Evolutionary conservation across 305 asterid genomes (phyloP).

Genomic region (Fraxinus dipetala): DNA sequence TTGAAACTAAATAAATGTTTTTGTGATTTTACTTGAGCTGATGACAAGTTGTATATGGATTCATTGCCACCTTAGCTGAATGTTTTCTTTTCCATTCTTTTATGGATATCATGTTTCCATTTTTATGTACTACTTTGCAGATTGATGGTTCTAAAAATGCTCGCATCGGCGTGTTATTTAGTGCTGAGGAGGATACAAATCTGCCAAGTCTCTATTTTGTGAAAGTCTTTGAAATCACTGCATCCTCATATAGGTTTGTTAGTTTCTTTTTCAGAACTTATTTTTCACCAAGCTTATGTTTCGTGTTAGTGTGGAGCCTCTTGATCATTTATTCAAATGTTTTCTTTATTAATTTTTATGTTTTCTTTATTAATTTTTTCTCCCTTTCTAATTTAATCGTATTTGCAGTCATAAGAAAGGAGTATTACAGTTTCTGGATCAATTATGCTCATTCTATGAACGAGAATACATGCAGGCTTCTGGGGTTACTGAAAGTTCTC

Average conservation of each 20-base stretch:
- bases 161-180: slow-evolving; percentile 81
- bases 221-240: slow-evolving; percentile 66
- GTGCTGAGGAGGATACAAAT: slow-evolving; percentile 45
- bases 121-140: slow-evolving; percentile 41
- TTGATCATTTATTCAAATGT: not conserved
- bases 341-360: not conserved
- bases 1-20: not conserved
- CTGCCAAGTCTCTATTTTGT: slow-evolving; percentile 59
- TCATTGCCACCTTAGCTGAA: slow-evolving; percentile 5
- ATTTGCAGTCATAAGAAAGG: slow-evolving; percentile 81
- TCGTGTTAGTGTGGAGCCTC: not conserved
- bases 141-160: slow-evolving; percentile 69
- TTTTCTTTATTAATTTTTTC: not conserved
- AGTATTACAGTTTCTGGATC: slow-evolving; percentile 71
- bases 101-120: slow-evolving; percentile 24
- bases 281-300: not conserved
- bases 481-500: slow-evolving; percentile 46
- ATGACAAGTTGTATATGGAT: slow-evolving; percentile 1
- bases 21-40: slow-evolving; percentile 22
- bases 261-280: slow-evolving; percentile 17
- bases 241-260: slow-evolving; percentile 74
- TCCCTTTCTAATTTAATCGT: slow-evolving; percentile 10
- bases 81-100: not conserved
- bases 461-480: slow-evolving; percentile 50
- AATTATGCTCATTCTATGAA: slow-evolving; percentile 73